These are phyloP conservation scores for Chlorencoelia australis DNA, from an alignment of 2,329 filamentous ascomycete species.

Conservation along the genomic window DNA sequence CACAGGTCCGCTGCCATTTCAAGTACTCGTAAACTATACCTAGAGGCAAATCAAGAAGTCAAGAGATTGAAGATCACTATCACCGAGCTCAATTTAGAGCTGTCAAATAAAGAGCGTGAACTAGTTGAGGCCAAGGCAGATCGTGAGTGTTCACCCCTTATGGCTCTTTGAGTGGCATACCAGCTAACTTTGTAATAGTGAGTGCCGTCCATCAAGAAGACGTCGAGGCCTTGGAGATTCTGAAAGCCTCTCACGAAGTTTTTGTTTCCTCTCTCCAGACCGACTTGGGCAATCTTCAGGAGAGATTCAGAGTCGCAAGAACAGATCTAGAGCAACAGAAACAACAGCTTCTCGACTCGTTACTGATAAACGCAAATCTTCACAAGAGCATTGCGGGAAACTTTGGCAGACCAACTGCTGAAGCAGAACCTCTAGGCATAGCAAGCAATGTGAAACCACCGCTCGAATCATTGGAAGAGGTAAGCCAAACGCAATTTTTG, in stretches of 20 bases:
- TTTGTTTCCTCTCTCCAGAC: constrained; percentile 47
- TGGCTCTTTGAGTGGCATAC: neutral
- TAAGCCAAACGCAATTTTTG: no score
- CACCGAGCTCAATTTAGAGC: constrained; percentile 32
- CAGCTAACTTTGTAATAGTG: constrained; percentile 30
- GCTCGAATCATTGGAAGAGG: constrained; percentile 46
- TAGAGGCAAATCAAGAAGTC: constrained; percentile 37
- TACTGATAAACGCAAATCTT: no score
- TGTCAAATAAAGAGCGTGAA: constrained; percentile 45
- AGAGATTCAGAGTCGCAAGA: no score
- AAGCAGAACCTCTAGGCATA: no score
- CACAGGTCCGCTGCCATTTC: constrained; percentile 44
- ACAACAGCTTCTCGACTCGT: no score
- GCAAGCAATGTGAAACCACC: no score
- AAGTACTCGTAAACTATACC: constrained; percentile 39
- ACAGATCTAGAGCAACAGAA: constrained; percentile 32
- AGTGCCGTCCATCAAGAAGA: constrained; percentile 45
- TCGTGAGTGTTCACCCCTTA: constrained; percentile 30
- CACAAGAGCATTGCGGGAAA: no score
- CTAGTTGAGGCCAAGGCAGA: constrained; percentile 42
- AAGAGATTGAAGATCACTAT: constrained; percentile 38
- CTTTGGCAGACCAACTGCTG: no score
- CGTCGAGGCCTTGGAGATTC: constrained; percentile 43
- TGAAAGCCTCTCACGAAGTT: constrained; percentile 49
- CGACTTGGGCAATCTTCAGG: constrained; percentile 46